Evolutionary conservation across 345 rosid species (phyloP), one percentile per base, ranked within the genome.

Genomic region (Fremontodendron californicum): DNA sequence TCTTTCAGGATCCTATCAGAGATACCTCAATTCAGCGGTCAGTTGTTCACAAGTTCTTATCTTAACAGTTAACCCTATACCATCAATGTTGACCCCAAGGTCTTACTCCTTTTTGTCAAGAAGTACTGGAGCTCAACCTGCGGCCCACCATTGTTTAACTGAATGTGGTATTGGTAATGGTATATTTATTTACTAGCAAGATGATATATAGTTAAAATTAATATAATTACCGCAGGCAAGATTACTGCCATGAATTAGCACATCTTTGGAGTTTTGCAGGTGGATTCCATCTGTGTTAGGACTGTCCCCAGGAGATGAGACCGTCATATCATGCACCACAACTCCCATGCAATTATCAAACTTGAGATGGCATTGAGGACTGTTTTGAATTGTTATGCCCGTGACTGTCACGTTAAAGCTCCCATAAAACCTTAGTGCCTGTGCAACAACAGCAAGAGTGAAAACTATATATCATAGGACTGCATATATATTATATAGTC

Each of bases 251-350:
- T 83, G 94, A 79, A 96, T 91, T 78, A 90, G 83, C 83, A 89
- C 98, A 75, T 96, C 91, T 82, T 81, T 93, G 75, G 90, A 82
- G 87, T 96, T 96, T 84, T 93, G 98, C 23, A 96, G 83, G 83
- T 91, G 99, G 82, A 96, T 90, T 78, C 99, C 99, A 77, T 96
- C 98, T 5, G 99, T 96, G 77, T 96, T 96, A 68, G 98, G 99
- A 88, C 98, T 96, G 79, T 93, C 88, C 21, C 97, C 92, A 0
- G 98, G 98, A 33, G 99, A 96, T 43, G 91, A 84, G 46, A 90
- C 35, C 65, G 37, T 86, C 37, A 92, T 76, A 58, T 90, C 92
- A 80, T 96, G 98, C 40, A 96, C 98, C 77, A 86, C 81, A 0
- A 96, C 97, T 48, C 95, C 93, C 9, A 87, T 78, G 86, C 97